These are phyloP conservation scores for Selaginella moellendorffii DNA, from an alignment of 75 land plant genomes.

Conservation along the genomic window DNA sequence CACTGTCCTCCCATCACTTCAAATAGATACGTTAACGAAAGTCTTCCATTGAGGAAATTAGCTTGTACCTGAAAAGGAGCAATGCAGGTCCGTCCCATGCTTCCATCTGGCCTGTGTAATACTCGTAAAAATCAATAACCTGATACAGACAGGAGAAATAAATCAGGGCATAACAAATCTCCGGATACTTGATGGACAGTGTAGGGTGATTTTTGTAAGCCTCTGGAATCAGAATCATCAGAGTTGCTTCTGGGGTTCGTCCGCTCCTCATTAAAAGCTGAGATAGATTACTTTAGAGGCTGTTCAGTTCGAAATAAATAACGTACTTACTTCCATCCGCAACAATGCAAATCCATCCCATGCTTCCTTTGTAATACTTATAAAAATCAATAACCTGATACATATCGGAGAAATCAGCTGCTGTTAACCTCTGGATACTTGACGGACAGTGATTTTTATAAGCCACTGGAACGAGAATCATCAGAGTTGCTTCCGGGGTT, in stretches of 20 bases:
- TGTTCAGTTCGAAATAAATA: too few relatives aligned
- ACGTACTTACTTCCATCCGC: conserved; percentile 63
- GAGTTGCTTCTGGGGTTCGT: conserved; percentile 69
- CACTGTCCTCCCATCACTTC: conserved; percentile 94
- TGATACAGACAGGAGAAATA: conserved; percentile 13
- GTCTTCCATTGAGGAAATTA: too few relatives aligned
- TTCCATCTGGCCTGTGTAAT: conserved; percentile 98
- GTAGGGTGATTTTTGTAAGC: conserved; percentile 99
- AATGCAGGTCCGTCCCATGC: conserved; percentile 99
- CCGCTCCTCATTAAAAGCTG: conserved; percentile 93
- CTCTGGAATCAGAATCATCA: conserved; percentile 98
- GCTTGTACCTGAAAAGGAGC: conserved; percentile 61
- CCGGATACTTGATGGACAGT: conserved; percentile 75
- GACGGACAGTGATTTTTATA: too few relatives aligned
- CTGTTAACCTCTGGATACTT: conserved; percentile 21
- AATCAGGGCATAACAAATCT: conserved; percentile 28
- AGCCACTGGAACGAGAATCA: too few relatives aligned
- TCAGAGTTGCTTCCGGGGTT: too few relatives aligned
- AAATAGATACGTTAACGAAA: too few relatives aligned
- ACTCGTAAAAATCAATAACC: conserved; percentile 92
- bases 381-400: conserved; percentile 88
- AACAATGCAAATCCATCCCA: too few relatives aligned
- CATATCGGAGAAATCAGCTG: conserved; percentile 94
- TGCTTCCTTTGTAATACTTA: too few relatives aligned
- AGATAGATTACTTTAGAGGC: conserved; percentile 1